These are phyloP conservation scores for Xylaria nigripes DNA, from an alignment of 495 filamentous ascomycete species.

Conservation along the genomic window DNA sequence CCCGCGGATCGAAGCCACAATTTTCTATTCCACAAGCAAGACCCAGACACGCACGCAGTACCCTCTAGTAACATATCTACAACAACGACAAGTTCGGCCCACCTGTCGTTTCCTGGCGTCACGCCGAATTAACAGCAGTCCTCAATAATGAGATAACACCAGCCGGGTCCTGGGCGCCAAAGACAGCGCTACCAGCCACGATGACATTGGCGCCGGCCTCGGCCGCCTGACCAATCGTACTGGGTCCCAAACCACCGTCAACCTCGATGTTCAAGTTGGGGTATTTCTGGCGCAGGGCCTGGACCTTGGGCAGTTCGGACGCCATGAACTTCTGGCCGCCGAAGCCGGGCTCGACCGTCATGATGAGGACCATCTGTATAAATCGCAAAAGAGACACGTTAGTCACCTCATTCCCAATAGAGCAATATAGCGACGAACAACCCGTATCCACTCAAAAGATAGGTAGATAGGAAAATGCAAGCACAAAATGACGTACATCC, in stretches of 20 bases:
- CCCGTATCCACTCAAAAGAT: too few relatives aligned
- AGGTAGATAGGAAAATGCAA: constrained; percentile 1
- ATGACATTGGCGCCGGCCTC: constrained; percentile 97
- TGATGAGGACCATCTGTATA: constrained; percentile 87
- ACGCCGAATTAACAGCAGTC: constrained; percentile 63
- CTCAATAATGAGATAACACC: constrained; percentile 76
- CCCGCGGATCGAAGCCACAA: background rate
- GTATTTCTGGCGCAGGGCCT: constrained; percentile 71
- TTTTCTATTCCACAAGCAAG: background rate
- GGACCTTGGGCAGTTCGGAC: constrained; percentile 86
- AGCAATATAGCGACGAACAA: too few relatives aligned
- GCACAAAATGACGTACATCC: constrained; percentile 57
- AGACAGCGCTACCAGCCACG: constrained; percentile 94
- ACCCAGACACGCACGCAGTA: background rate
- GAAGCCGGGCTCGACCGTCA: constrained; percentile 97
- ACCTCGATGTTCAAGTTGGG: constrained; percentile 94
- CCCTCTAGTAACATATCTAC: background rate
- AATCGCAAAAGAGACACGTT: background rate
- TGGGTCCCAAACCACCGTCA: constrained; percentile 79
- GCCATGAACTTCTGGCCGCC: constrained; percentile 99
- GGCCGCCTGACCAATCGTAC: constrained; percentile 88
- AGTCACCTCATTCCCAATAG: background rate
- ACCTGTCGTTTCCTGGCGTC: constrained; percentile 17
- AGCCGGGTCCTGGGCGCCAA: constrained; percentile 79
- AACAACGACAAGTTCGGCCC: constrained; percentile 1